Evolutionary conservation across 495 filamentous ascomycete species (phyloP), one percentile per base, ranked within the genome.

Genomic region (Annulohypoxylon bovei): DNA sequence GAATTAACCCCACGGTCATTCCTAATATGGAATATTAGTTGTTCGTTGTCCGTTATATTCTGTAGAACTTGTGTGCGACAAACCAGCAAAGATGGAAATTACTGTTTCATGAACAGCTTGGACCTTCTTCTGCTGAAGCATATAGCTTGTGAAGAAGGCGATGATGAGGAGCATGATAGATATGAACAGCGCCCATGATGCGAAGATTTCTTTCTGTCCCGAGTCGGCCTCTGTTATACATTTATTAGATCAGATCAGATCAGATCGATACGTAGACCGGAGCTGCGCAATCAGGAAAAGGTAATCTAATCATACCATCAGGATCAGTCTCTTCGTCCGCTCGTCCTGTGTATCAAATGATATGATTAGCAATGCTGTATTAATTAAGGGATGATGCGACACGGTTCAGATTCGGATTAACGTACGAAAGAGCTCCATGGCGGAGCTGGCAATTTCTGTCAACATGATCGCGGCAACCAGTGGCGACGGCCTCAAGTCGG

Each of bases 51-150:
- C 9, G 9, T 4, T n/a, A 44, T 18, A 61, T 42, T 47, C 28
- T 39, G 30, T 7, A 27, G 12, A 40, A 27, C 11, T 40, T 18
- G 23, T 33, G 65, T 50, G 46, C 62, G 49, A 62, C 89, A 32
- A 82, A 96, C 94, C 94, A 58, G 93, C 96, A 85, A 99, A 98
- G 74, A 99, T 99, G 23, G 94, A 97, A 33, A 99, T 87, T 59
- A 98, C 96, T 9, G 95, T 99, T 81, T 99, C 95, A 79, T 99
- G 95, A 23, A 99, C 91, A 50, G 95, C 95, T 76, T 97, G 94
- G 64, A 99, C 94, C 80, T 94, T 96, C 82, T 90, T 91, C 80
- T 95, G 89, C 80, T 98, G 95, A 42, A 98, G 87, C 68, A 95
- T 90, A 81, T 99, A 99, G 86, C 94, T 97, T 28, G 93, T 95